A percentile compares a stretch with the other conserved stretches of the same genome.
Conservation (phyloP, 2,329 filamentous ascomycete species). For the Pseudonectria foliicola region DNA sequence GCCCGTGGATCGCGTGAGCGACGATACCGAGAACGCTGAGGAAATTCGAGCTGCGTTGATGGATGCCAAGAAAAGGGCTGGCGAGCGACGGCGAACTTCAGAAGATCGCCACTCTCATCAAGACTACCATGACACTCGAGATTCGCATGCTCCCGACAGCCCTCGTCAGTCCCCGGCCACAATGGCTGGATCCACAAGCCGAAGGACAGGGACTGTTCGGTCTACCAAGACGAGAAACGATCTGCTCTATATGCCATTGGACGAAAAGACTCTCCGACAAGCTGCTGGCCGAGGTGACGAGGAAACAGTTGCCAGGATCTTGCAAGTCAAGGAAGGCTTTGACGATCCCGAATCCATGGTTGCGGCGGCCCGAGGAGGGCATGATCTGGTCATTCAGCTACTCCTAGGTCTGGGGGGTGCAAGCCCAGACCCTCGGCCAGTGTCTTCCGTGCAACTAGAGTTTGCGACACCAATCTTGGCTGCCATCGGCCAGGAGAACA, state of each 20-base stretch:
- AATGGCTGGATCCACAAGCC: conserved; percentile 30
- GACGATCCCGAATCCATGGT: conserved; percentile 83
- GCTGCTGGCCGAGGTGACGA: conserved; percentile 56
- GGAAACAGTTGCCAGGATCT: conserved; percentile 53
- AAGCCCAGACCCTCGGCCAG: conserved; percentile 61
- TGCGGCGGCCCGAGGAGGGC: conserved; percentile 84
- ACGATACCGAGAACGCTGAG: conserved; percentile 68
- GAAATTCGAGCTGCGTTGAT: conserved; percentile 67
- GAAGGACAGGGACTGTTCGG: conserved; percentile 48
- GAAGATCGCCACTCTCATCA: conserved; percentile 48
- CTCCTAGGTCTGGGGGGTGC: conserved; percentile 61
- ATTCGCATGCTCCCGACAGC: conserved; percentile 50
- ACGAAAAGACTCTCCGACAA: conserved; percentile 53
- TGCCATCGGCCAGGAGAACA: conserved; percentile 82
- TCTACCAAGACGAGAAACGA: conserved; percentile 60
- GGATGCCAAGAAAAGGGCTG: conserved; percentile 49
- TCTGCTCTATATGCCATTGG: conserved; percentile 54
- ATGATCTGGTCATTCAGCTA: conserved; percentile 79
- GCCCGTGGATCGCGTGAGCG: conserved; percentile 74
- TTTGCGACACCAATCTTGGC: conserved; percentile 89
- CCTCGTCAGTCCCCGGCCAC: conserved; percentile 50
- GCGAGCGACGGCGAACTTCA: conserved; percentile 47
- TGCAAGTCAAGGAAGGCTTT: conserved; percentile 53
- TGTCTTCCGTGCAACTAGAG: conserved; percentile 54
- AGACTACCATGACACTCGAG: conserved; percentile 40